A percentile compares a stretch with the other conserved stretches of the same genome.
Conservation (phyloP, 2,329 filamentous ascomycete genomes). For the Sporothrix sp. region DNA sequence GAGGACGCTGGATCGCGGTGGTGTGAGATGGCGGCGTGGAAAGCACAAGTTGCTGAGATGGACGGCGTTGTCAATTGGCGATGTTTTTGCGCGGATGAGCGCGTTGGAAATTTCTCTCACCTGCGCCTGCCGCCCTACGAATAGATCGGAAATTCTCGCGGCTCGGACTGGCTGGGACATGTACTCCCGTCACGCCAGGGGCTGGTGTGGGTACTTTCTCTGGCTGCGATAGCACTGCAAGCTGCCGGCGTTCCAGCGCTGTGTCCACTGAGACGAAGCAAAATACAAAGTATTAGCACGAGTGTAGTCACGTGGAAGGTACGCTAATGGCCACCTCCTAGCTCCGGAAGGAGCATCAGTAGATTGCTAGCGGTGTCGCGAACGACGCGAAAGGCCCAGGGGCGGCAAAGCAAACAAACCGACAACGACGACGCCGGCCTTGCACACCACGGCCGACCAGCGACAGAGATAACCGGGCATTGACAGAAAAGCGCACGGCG, state of each 20-base stretch:
- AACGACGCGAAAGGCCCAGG: slow-evolving; percentile 11
- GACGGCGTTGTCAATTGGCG: slow-evolving; percentile 11
- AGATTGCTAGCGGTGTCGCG: slow-evolving; percentile 12
- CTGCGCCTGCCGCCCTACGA: neutral
- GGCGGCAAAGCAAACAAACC: slow-evolving; percentile 4
- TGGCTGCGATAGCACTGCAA: no score
- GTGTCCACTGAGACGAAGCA: neutral
- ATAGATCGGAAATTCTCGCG: slow-evolving; percentile 14
- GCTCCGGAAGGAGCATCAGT: neutral
- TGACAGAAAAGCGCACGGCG: no score
- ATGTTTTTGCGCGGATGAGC: slow-evolving; percentile 15
- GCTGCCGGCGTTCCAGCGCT: no score
- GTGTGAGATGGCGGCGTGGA: slow-evolving; percentile 1
- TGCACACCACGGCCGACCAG: neutral
- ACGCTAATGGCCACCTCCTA: neutral
- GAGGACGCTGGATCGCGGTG: neutral
- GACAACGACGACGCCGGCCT: slow-evolving; percentile 1
- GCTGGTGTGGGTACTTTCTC: slow-evolving; percentile 6
- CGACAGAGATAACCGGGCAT: neutral
- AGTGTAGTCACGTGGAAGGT: slow-evolving; percentile 4
- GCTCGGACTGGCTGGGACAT: neutral
- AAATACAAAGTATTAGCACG: no score
- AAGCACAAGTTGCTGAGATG: neutral
- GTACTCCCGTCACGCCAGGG: slow-evolving; percentile 1
- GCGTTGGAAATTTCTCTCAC: slow-evolving; percentile 17